Evolutionary conservation across 192 early-diverging fungal species (phyloP).

Genomic region (Chytriomyces sp.): DNA sequence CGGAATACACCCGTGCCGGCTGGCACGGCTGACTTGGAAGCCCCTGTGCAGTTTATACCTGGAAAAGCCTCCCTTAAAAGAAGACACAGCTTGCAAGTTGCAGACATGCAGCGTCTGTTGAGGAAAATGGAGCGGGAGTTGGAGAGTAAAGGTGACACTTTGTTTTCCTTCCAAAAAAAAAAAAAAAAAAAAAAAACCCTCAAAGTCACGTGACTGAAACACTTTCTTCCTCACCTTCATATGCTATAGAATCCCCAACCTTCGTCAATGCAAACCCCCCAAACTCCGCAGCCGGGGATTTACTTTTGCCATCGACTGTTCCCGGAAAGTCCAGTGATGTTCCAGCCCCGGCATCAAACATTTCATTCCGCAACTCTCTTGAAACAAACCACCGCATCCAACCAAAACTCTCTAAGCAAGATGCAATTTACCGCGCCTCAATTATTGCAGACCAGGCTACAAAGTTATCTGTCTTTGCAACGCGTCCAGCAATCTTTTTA

Average conservation of each 20-base stretch:
- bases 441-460: slow-evolving; percentile 39
- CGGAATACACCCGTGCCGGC: background rate
- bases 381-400: background rate
- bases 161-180: too few species aligned
- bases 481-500: slow-evolving; percentile 37
- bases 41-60: background rate
- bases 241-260: too few species aligned
- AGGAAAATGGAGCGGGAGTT: slow-evolving; percentile 27
- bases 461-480: slow-evolving; percentile 38
- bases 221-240: too few species aligned
- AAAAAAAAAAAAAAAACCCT: too few species aligned
- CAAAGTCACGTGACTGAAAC: too few species aligned
- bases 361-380: too few species aligned
- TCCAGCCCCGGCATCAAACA: too few species aligned
- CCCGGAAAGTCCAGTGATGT: too few species aligned
- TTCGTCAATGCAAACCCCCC: too few species aligned
- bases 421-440: slow-evolving; percentile 33
- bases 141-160: background rate
- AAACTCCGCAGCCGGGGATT: too few species aligned
- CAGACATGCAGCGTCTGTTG: slow-evolving; percentile 37
- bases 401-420: slow-evolving; percentile 16
- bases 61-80: background rate
- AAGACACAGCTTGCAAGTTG: slow-evolving; percentile 36
- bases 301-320: too few species aligned
- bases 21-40: background rate